Conservation (phyloP, 129 eudicot species). For the Scalesia atractyloides region DNA sequence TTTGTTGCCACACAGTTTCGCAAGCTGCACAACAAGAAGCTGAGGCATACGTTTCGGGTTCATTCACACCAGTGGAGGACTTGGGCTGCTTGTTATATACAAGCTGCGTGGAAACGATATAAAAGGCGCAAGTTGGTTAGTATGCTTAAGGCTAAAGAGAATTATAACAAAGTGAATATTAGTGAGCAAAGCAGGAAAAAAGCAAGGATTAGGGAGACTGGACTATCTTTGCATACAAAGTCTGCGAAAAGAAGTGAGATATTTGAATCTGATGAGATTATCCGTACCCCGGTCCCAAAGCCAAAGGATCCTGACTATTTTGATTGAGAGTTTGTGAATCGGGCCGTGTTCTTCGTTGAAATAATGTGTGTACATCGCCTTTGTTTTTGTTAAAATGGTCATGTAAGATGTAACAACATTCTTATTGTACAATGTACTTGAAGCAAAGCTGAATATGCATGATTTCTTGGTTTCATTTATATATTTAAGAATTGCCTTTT, state of each 20-base stretch:
- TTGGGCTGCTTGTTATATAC: slow-evolving; percentile 88
- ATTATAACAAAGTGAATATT: slow-evolving; percentile 18
- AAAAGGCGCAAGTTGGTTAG: slow-evolving; percentile 47
- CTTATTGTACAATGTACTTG: not conserved
- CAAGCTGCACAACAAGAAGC: slow-evolving; percentile 64
- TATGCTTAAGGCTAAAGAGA: slow-evolving; percentile 47
- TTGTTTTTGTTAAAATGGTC: not conserved
- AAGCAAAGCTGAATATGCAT: not conserved
- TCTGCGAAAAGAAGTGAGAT: slow-evolving; percentile 26
- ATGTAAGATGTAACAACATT: slow-evolving; percentile 7
- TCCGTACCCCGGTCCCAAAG: slow-evolving; percentile 46
- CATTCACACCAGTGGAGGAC: slow-evolving; percentile 91
- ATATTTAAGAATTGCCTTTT: too few relatives aligned
- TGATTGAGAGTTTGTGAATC: slow-evolving; percentile 29
- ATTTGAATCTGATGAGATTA: slow-evolving; percentile 35
- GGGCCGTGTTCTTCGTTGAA: not conserved
- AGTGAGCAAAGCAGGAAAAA: slow-evolving; percentile 19
- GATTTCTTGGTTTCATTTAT: too few relatives aligned
- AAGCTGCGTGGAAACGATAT: slow-evolving; percentile 66
- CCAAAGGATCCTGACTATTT: slow-evolving; percentile 71
- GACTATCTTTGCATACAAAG: slow-evolving; percentile 35
- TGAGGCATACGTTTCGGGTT: slow-evolving; percentile 65
- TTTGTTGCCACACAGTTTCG: slow-evolving; percentile 67
- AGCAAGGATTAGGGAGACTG: slow-evolving; percentile 31
- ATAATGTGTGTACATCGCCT: not conserved